Percentiles rank a stretch among this genome's conserved stretches.
Evolutionary conservation across 1,284 basidiomycete species (phyloP).

Genomic region (Phylloboletellus chloephorus): DNA sequence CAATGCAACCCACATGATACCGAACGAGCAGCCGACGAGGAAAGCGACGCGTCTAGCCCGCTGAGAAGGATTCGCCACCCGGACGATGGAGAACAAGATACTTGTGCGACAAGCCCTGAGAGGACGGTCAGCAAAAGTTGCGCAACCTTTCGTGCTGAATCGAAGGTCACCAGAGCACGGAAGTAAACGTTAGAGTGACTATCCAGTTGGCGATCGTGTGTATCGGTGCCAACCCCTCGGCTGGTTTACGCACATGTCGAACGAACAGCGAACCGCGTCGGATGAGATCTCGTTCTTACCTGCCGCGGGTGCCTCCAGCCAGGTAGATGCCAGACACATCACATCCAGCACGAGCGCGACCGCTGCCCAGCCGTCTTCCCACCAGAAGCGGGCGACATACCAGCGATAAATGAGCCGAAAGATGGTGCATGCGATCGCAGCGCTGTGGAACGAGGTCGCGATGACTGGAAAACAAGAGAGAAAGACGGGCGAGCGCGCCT

Average conservation of each 20-base stretch:
- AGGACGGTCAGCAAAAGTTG: background rate
- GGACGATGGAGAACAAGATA: constrained; percentile 24
- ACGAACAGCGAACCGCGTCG: background rate
- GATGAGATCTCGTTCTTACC: constrained; percentile 8
- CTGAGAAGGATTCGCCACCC: constrained; percentile 12
- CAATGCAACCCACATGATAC: constrained; percentile 22
- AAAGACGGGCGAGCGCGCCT: too few relatives aligned
- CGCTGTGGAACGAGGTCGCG: constrained; percentile 14
- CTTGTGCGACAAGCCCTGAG: constrained; percentile 24
- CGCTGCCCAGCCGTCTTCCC: constrained; percentile 26
- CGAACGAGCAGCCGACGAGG: constrained; percentile 16
- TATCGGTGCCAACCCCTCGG: background rate
- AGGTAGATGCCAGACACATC: constrained; percentile 11
- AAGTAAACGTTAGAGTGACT: constrained; percentile 12
- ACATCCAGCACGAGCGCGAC: constrained; percentile 23
- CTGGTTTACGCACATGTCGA: background rate
- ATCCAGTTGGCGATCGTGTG: constrained; percentile 15
- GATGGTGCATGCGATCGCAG: constrained; percentile 23
- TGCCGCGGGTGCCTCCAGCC: background rate
- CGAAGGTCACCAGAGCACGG: constrained; percentile 19
- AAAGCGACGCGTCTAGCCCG: constrained; percentile 6
- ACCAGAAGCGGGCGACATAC: constrained; percentile 21
- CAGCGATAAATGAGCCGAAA: constrained; percentile 24
- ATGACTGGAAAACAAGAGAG: constrained; percentile 9
- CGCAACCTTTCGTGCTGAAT: background rate